phyloP scores from a whole-genome alignment of 306 rosid species.

The Astragalus membranaceus region DNA sequence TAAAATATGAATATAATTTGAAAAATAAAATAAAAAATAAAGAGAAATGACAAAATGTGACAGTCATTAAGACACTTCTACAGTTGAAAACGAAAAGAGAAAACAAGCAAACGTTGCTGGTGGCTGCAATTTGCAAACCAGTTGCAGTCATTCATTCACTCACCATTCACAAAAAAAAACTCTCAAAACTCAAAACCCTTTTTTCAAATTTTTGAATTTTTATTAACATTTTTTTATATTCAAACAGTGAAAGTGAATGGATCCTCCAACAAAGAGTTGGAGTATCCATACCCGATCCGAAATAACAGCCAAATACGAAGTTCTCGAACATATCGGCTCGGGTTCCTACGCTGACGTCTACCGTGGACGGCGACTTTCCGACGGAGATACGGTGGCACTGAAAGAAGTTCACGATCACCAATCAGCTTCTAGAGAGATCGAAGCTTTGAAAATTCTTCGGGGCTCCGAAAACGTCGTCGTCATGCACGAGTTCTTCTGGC shows the following conservation, averaged over 20 bases:
- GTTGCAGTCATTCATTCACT: neutral
- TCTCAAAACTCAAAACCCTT: neutral
- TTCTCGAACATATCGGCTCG: slow-evolving; percentile 66
- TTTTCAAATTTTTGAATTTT: neutral
- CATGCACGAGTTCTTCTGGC: slow-evolving; percentile 84
- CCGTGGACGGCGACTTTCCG: slow-evolving; percentile 64
- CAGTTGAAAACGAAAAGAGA: neutral
- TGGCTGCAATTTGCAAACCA: neutral
- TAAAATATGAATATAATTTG: too few relatives aligned
- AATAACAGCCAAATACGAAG: slow-evolving; percentile 55
- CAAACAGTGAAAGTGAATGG: slow-evolving; percentile 19
- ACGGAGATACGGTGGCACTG: slow-evolving; percentile 60
- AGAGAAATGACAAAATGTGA: neutral
- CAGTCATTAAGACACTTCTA: neutral
- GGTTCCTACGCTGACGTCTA: slow-evolving; percentile 90
- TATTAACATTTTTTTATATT: neutral
- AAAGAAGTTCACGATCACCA: slow-evolving; percentile 86
- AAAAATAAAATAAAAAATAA: too few relatives aligned
- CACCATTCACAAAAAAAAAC: neutral
- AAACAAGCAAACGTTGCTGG: neutral
- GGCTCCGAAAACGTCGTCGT: slow-evolving; percentile 56
- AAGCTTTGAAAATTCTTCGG: slow-evolving; percentile 57
- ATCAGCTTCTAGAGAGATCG: slow-evolving; percentile 79
- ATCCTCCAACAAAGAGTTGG: slow-evolving; percentile 66
- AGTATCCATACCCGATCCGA: slow-evolving; percentile 85